These are phyloP conservation scores for Tylopilus vinaceipallidus DNA, from an alignment of 768 basidiomycete species.

Conservation along the genomic window DNA sequence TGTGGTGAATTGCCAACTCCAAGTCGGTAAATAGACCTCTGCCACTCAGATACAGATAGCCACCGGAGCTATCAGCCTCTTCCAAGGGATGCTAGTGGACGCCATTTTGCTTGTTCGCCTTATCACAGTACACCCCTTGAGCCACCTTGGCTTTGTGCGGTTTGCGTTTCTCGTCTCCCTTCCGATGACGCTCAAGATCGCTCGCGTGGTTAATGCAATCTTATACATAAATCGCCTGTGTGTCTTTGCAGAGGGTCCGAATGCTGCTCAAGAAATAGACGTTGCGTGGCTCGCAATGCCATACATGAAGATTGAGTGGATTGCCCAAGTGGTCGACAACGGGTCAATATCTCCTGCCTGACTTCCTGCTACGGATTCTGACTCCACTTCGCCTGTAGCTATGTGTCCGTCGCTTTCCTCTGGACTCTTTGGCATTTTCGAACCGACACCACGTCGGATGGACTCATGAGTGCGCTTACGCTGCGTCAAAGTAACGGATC, in stretches of 20 bases:
- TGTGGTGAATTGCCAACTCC: background rate
- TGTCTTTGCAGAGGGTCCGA: background rate
- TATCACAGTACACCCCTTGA: constrained; percentile 19
- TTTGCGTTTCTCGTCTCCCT: constrained; percentile 15
- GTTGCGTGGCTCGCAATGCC: constrained; percentile 18
- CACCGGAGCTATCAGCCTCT: constrained; percentile 19
- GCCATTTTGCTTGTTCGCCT: constrained; percentile 23
- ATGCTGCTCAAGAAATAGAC: background rate
- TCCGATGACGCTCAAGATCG: constrained; percentile 23
- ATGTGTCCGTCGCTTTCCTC: constrained; percentile 23
- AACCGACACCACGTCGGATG: background rate
- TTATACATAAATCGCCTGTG: constrained; percentile 12
- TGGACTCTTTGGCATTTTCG: constrained; percentile 8
- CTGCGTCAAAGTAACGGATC: constrained; percentile 2
- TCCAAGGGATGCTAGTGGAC: constrained; percentile 24
- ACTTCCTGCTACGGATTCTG: too few relatives aligned
- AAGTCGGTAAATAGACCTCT: background rate
- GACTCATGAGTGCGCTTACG: background rate
- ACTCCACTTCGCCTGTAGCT: too few relatives aligned
- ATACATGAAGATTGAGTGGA: constrained; percentile 30
- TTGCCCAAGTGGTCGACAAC: constrained; percentile 27
- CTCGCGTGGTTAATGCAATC: constrained; percentile 16
- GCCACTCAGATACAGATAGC: constrained; percentile 13
- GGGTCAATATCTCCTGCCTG: constrained; percentile 12
- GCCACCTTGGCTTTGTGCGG: constrained; percentile 6